Percentiles rank a stretch among this genome's conserved stretches.
These are phyloP conservation scores for Hyaloperonospora brassicae DNA, from an alignment of 352 stramenopile genomes.

Conservation along the genomic window DNA sequence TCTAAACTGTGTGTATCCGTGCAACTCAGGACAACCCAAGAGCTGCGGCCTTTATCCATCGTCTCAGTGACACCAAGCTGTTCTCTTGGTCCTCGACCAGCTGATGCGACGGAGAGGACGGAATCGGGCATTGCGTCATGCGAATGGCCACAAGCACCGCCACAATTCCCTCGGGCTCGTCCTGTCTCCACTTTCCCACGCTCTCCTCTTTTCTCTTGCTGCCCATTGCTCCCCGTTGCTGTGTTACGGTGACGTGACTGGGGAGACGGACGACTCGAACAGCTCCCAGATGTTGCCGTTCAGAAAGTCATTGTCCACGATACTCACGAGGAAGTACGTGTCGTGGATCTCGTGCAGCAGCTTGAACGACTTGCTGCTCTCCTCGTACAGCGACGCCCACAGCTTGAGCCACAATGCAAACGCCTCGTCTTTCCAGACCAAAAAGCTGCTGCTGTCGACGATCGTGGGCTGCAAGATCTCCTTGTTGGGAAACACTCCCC, in stretches of 20 bases:
- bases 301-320: constrained; percentile 98
- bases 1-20: constrained; percentile 1
- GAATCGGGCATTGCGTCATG: constrained; percentile 9
- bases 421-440: constrained; percentile 94
- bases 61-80: constrained; percentile 28
- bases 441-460: constrained; percentile 95
- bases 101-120: constrained; percentile 37
- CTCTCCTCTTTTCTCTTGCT: no score
- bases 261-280: constrained; percentile 34
- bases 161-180: constrained; percentile 2
- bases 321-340: constrained; percentile 96
- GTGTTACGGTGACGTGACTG: constrained; percentile 18
- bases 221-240: neutral
- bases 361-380: constrained; percentile 79
- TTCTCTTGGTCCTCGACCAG: constrained; percentile 19
- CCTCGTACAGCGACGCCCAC: constrained; percentile 95
- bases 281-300: constrained; percentile 82
- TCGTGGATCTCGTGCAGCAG: constrained; percentile 94
- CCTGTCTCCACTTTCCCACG: no score
- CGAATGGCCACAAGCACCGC: constrained; percentile 17
- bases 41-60: constrained; percentile 27
- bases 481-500: constrained; percentile 96
- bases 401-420: constrained; percentile 94
- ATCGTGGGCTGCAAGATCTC: constrained; percentile 96
- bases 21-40: constrained; percentile 8